Conservation (phyloP, 75 land plant genomes). For the Pinus tabuliformis region DNA sequence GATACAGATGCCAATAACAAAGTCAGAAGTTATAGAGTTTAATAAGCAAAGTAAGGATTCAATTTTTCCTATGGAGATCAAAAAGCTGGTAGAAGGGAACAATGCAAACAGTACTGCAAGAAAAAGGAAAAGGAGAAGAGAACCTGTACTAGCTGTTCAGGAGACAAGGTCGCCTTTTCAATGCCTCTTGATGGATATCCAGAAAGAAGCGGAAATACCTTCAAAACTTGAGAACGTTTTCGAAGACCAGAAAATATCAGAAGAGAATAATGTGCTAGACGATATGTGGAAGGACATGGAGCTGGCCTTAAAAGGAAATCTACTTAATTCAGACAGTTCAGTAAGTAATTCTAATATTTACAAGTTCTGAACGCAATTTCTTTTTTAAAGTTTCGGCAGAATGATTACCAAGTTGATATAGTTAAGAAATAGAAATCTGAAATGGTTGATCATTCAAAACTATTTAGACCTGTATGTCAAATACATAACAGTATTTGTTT, state of each 20-base stretch:
- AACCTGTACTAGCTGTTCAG: not conserved
- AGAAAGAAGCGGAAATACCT: constrained; percentile 1
- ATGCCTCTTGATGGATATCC: not conserved
- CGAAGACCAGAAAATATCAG: not conserved
- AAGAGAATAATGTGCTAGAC: not conserved
- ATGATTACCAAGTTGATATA: too few species aligned
- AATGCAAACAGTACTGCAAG: not conserved
- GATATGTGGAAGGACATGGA: constrained; percentile 14
- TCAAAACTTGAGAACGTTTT: not conserved
- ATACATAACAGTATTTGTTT: too few species aligned
- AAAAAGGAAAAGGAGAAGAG: constrained; percentile 3
- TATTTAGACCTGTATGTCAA: too few species aligned
- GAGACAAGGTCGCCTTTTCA: not conserved
- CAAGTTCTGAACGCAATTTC: not conserved
- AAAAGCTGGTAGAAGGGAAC: not conserved
- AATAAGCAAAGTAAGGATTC: not conserved
- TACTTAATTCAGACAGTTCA: constrained; percentile 3
- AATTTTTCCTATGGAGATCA: not conserved
- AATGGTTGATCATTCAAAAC: too few species aligned
- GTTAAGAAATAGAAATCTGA: too few species aligned
- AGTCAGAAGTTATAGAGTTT: not conserved
- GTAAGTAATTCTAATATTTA: constrained; percentile 6
- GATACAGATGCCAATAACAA: not conserved
- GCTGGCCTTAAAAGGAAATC: constrained; percentile 4
- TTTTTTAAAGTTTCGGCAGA: not conserved